Percentiles rank a stretch among this genome's conserved stretches.
Conservation (phyloP, 2,329 filamentous ascomycete species). For the Sclerotiophoma versabilis region DNA sequence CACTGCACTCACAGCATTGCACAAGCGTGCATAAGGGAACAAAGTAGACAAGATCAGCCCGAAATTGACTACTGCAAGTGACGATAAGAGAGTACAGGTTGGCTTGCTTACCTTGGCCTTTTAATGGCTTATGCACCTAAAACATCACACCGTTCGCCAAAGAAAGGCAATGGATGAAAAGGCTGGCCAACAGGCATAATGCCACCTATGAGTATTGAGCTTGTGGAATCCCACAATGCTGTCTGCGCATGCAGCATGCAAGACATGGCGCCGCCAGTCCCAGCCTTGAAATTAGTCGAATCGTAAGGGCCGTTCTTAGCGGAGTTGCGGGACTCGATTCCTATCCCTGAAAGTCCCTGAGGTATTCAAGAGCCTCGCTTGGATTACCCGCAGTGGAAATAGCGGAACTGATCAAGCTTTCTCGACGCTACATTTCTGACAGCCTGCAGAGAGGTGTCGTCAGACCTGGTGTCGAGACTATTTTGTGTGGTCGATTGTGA, state of each 20-base stretch:
- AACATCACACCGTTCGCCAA: constrained; percentile 32
- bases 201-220: constrained; percentile 16
- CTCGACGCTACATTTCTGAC: not conserved
- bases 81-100: constrained; percentile 10
- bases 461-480: constrained; percentile 2
- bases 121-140: constrained; percentile 25
- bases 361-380: constrained; percentile 1
- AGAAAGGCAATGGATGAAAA: constrained; percentile 16
- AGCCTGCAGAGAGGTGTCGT: constrained; percentile 7
- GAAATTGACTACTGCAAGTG: constrained; percentile 14
- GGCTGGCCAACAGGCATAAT: constrained; percentile 18
- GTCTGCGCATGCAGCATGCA: constrained; percentile 23
- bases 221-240: constrained; percentile 5
- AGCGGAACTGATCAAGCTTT: not conserved
- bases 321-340: constrained; percentile 19
- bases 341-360: constrained; percentile 9
- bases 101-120: constrained; percentile 23
- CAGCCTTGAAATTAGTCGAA: constrained; percentile 16
- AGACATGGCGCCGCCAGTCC: constrained; percentile 11
- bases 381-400: not conserved
- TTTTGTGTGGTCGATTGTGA: constrained; percentile 6
- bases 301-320: constrained; percentile 6
- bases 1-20: not conserved
- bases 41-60: constrained; percentile 6
- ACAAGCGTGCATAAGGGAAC: not conserved